phyloP scores from a whole-genome alignment of 345 rosid genomes.

The Durio zibethinus region DNA sequence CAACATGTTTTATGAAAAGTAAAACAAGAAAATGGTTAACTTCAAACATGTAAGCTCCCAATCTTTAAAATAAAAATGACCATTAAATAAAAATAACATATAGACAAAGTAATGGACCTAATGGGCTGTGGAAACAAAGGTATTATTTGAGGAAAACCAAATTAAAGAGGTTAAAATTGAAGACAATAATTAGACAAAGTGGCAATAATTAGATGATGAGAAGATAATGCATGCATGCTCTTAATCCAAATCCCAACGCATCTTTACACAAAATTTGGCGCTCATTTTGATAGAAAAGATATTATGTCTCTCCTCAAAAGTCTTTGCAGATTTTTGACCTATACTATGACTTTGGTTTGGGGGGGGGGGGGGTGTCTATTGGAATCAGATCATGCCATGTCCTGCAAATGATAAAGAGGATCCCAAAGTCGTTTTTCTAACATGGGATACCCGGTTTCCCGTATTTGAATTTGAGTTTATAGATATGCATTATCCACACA shows the following conservation, averaged over 20 bases:
- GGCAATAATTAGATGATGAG: constrained; percentile 2
- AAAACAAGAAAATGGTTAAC: too few species aligned
- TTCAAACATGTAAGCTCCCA: not conserved
- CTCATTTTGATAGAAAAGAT: not conserved
- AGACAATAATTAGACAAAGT: not conserved
- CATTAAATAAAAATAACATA: not conserved
- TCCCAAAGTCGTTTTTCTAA: constrained; percentile 12
- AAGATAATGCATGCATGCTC: constrained; percentile 13
- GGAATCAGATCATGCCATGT: not conserved
- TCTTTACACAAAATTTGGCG: constrained; percentile 22
- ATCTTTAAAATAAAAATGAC: not conserved
- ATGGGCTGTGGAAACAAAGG: not conserved
- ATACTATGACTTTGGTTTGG: too few species aligned
- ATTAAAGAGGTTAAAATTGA: not conserved
- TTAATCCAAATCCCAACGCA: constrained; percentile 24
- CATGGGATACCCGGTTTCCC: constrained; percentile 9
- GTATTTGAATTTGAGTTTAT: too few species aligned
- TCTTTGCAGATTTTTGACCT: constrained; percentile 17
- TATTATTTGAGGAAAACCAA: not conserved
- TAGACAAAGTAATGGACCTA: not conserved
- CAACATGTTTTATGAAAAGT: not conserved
- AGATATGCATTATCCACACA: too few species aligned
- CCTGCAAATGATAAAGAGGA: not conserved
- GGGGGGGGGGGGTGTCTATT: too few species aligned
- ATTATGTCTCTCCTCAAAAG: constrained; percentile 18